phyloP scores from a whole-genome alignment of 257 asterid genomes.

The Solanum neorickii region DNA sequence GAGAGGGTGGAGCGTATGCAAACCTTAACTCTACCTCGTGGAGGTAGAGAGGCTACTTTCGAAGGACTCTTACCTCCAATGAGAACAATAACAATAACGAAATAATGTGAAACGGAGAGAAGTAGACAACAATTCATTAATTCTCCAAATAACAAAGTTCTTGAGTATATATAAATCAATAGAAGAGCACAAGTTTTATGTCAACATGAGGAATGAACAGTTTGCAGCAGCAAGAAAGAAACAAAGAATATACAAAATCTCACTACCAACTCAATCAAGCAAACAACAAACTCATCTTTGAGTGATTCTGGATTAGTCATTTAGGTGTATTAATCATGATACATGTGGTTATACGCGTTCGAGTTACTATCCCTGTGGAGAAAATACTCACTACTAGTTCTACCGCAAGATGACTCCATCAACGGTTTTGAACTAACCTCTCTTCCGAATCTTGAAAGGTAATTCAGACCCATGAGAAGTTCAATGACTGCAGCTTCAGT shows the following conservation, averaged over 20 bases:
- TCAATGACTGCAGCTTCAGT: constrained; percentile 55
- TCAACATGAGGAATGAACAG: neutral
- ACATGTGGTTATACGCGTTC: constrained; percentile 6
- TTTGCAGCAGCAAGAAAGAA: neutral
- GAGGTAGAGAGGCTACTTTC: neutral
- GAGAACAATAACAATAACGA: neutral
- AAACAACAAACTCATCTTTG: neutral
- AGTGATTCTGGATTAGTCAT: neutral
- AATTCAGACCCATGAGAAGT: constrained; percentile 57
- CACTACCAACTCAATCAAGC: neutral
- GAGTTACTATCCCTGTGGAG: constrained; percentile 12
- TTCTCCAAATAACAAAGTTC: neutral
- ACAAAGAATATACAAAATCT: neutral
- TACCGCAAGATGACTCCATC: constrained; percentile 26
- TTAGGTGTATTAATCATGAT: neutral
- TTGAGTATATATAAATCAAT: neutral
- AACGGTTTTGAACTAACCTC: constrained; percentile 30
- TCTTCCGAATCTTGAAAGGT: constrained; percentile 41
- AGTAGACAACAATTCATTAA: neutral
- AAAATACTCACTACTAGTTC: constrained; percentile 23
- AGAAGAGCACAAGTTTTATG: neutral
- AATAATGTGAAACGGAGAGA: neutral
- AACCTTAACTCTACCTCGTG: neutral
- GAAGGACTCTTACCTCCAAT: neutral
- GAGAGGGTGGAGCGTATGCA: neutral